phyloP scores from a whole-genome alignment of 73 alveolate genomes.

The Paraurostyla sp. region DNA sequence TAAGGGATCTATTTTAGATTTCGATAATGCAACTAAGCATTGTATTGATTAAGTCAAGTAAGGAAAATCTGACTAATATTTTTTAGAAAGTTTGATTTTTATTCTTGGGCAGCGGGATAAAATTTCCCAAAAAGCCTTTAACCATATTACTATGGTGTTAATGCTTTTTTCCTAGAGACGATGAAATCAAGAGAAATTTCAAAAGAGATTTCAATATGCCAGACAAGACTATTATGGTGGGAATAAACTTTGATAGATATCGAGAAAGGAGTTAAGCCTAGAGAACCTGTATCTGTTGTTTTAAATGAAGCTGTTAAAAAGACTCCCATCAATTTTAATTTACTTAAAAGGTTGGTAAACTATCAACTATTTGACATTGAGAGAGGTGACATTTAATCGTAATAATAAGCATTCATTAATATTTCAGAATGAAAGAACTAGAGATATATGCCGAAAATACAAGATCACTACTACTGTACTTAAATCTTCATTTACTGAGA shows the following conservation, averaged over 20 bases:
- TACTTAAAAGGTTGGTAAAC: conserved; percentile 56
- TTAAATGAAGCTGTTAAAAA: conserved; percentile 46
- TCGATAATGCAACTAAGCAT: conserved; percentile 59
- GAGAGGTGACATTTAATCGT: conserved; percentile 64
- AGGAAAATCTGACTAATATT: neutral
- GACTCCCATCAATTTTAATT: conserved; percentile 40
- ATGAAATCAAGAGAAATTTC: conserved; percentile 74
- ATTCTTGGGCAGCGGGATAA: conserved; percentile 65
- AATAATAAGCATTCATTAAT: neutral
- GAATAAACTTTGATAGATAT: conserved; percentile 11
- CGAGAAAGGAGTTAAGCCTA: conserved; percentile 41
- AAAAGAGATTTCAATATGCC: conserved; percentile 53
- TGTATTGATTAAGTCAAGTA: conserved; percentile 62
- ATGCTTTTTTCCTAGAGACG: conserved; percentile 72
- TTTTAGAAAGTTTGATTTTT: conserved; percentile 66
- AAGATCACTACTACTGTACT: conserved; percentile 63
- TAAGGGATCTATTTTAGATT: conserved; percentile 45
- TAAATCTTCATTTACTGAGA: conserved; percentile 64
- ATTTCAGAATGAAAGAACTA: conserved; percentile 49
- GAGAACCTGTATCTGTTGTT: conserved; percentile 69
- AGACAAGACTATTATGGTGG: conserved; percentile 62
- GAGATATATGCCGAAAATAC: conserved; percentile 78
- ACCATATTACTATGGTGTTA: conserved; percentile 61
- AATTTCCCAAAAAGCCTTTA: conserved; percentile 52
- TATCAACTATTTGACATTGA: conserved; percentile 74